Evolutionary conservation across 352 stramenopile genomes (phyloP).

Genomic region (Phytophthora pluvialis): DNA sequence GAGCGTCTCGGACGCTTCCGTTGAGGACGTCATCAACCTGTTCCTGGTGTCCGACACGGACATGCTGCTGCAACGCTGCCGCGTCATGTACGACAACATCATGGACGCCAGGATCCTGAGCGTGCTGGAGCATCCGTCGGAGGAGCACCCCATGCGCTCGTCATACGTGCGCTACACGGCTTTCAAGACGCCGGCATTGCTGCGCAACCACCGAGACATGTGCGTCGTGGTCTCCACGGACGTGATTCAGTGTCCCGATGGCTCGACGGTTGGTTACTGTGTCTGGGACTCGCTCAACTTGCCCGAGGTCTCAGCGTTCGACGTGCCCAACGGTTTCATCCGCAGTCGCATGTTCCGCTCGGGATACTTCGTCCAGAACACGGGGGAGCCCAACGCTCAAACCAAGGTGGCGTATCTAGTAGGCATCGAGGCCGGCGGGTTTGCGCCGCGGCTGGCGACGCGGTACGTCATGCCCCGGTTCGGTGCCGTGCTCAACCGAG

Average conservation of each 20-base stretch:
- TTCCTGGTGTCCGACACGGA: conserved; percentile 45
- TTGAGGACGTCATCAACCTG: conserved; percentile 48
- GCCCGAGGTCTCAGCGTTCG: conserved; percentile 39
- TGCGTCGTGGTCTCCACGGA: conserved; percentile 50
- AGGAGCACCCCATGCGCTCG: conserved; percentile 40
- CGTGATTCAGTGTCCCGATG: conserved; percentile 40
- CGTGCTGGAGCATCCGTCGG: conserved; percentile 40
- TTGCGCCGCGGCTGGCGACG: conserved; percentile 33
- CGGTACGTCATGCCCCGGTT: conserved; percentile 46
- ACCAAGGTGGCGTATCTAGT: conserved; percentile 47
- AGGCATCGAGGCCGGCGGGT: conserved; percentile 41
- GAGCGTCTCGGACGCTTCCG: conserved; percentile 30
- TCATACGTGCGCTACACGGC: conserved; percentile 50
- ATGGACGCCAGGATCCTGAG: conserved; percentile 45
- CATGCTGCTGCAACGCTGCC: conserved; percentile 39
- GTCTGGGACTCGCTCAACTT: conserved; percentile 54
- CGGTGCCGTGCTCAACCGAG: conserved; percentile 39
- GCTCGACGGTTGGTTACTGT: conserved; percentile 50
- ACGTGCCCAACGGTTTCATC: conserved; percentile 44
- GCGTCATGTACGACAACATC: conserved; percentile 53
- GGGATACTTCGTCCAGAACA: conserved; percentile 48
- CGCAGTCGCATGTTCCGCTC: conserved; percentile 49
- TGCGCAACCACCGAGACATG: conserved; percentile 49
- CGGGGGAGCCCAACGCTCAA: conserved; percentile 26
- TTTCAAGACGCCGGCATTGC: conserved; percentile 40